These are phyloP conservation scores for Eucalyptus victrix DNA, from an alignment of 345 rosid species.

Conservation along the genomic window DNA sequence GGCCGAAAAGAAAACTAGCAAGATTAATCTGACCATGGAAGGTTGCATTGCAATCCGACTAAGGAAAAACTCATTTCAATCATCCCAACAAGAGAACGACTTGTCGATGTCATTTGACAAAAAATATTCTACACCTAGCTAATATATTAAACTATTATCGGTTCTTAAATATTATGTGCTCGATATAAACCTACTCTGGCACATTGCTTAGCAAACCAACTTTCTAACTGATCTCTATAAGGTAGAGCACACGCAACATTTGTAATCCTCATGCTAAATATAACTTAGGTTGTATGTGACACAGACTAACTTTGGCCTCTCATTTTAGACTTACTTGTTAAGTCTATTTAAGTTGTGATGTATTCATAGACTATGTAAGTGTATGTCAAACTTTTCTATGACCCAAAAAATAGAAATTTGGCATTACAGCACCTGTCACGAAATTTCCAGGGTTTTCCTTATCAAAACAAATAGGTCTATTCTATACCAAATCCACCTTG, in stretches of 20 bases:
- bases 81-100: no score
- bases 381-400: neutral
- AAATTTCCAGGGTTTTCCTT: neutral
- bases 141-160: neutral
- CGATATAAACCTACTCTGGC: neutral
- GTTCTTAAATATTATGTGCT: neutral
- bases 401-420: neutral
- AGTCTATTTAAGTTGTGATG: neutral
- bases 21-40: no score
- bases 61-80: no score
- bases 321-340: neutral
- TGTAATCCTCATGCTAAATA: neutral
- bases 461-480: neutral
- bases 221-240: neutral
- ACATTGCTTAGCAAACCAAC: neutral
- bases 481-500: neutral
- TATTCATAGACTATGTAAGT: neutral
- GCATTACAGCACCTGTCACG: neutral
- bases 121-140: neutral
- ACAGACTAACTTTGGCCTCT: neutral
- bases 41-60: no score
- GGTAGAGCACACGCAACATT: neutral
- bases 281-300: neutral
- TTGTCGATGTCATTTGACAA: neutral
- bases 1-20: no score